Evolutionary conservation across 2,329 filamentous ascomycete genomes (phyloP), one percentile per base, ranked within the genome.

Genomic region (Metarhizium rileyi): DNA sequence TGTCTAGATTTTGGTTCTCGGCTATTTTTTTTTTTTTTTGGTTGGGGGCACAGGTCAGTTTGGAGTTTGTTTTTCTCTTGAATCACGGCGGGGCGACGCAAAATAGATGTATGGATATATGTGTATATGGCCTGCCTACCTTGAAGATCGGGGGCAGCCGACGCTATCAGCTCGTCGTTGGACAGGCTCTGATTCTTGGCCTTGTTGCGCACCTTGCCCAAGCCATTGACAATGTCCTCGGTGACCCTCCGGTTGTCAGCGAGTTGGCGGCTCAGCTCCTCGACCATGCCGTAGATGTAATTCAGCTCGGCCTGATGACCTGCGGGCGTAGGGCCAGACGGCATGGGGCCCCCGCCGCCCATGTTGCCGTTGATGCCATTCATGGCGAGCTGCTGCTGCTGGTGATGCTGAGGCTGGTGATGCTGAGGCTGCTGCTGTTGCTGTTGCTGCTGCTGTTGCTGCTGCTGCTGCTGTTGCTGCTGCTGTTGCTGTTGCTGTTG

Each of bases 271-370:
- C 80, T 82, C 44, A 84, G 70, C 61, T 83, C 79, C 59, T 85
- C 81, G 10, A 85, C 81, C 76, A 84, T 80, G 55, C 73, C 71
- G 61, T 84, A 83, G 59, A 85, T 82, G 65, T 82, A 80, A 61
- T 82, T 83, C 52, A 85, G 74, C 64, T 85, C 81, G 47, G 80
- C 76, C 63, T 84, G 80, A 62, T 85, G 81, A 44, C 80, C 81
- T 18, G 81, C 81, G n/a, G 81, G 81, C 16, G 78, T 81, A 14
- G 81, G 80, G 42, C 75, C 71, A 44, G 73, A 70, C 51, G 51
- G 46, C 50, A 75, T 72, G 23, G 44, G 25, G 41, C 36, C 33
- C 14, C 25, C 50, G 26, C 43, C 38, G 36, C 43, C 40, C 66
- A 74, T 68, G 57, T 69, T 71, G 55, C 72, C 73, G 56, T 75